These are phyloP conservation scores for Dentipellis sp. DNA, from an alignment of 768 basidiomycete genomes.

Conservation along the genomic window DNA sequence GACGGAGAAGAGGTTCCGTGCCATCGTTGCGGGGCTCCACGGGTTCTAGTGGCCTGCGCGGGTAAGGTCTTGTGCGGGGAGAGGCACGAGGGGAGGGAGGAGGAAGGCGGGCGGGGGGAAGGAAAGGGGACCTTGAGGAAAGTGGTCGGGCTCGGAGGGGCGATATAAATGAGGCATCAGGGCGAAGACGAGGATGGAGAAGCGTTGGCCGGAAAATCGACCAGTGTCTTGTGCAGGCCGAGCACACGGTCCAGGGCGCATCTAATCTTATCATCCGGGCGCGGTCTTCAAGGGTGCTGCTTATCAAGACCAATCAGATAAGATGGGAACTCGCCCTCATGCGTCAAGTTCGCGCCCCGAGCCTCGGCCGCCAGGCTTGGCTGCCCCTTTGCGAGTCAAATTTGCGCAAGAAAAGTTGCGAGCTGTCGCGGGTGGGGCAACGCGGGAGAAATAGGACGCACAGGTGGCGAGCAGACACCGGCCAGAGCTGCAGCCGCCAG, in stretches of 20 bases:
- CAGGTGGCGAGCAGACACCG: no score
- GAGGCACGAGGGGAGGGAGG: not conserved
- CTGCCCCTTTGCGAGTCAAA: not conserved
- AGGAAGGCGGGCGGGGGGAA: not conserved
- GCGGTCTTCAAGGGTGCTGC: constrained; percentile 2
- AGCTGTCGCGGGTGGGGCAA: not conserved
- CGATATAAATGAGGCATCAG: constrained; percentile 9
- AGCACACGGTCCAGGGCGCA: not conserved
- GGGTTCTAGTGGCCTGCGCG: no score
- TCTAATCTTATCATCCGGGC: constrained; percentile 4
- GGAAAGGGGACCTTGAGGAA: not conserved
- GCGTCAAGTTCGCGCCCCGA: not conserved
- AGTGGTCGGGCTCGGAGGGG: constrained; percentile 2
- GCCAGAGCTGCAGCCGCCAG: no score
- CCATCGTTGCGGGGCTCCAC: constrained; percentile 34
- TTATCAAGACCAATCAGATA: constrained; percentile 10
- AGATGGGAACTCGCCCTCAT: constrained; percentile 4
- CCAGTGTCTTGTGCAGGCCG: not conserved
- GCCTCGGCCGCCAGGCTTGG: not conserved
- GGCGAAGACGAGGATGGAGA: not conserved
- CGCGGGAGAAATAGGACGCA: not conserved
- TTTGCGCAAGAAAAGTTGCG: not conserved
- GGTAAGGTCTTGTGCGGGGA: not conserved
- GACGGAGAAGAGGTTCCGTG: constrained; percentile 72
- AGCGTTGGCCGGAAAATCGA: not conserved